These are phyloP conservation scores for Primulina huaijiensis DNA, from an alignment of 257 asterid genomes.

Conservation along the genomic window DNA sequence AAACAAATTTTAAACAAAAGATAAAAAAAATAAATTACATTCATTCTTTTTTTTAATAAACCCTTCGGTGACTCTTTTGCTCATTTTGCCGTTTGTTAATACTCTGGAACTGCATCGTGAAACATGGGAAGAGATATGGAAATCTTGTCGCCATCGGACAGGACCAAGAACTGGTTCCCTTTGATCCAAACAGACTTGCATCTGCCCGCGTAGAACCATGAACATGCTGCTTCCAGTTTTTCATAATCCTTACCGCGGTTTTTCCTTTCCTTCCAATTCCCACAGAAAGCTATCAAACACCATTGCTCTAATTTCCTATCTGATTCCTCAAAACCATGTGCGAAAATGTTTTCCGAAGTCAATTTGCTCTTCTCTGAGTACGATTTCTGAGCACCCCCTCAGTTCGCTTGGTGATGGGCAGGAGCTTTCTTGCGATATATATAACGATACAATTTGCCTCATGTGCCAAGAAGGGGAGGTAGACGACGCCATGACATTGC, in stretches of 20 bases:
- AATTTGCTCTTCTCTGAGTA: constrained; percentile 17
- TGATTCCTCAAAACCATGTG: constrained; percentile 6
- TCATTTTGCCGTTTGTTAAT: too few species aligned
- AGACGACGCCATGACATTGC: constrained; percentile 65
- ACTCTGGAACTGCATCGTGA: too few species aligned
- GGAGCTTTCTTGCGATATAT: constrained; percentile 57
- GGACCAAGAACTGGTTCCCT: not conserved
- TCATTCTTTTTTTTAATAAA: too few species aligned
- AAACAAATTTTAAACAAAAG: too few species aligned
- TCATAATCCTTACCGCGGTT: too few species aligned
- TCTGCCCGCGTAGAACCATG: not conserved
- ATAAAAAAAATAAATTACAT: too few species aligned
- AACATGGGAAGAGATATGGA: not conserved
- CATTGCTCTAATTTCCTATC: constrained; percentile 7
- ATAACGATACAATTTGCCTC: constrained; percentile 49
- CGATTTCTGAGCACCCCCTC: constrained; percentile 18
- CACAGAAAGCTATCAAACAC: not conserved
- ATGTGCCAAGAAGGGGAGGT: constrained; percentile 66
- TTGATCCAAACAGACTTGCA: not conserved
- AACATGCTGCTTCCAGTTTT: not conserved
- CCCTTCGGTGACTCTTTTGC: too few species aligned
- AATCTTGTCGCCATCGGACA: not conserved
- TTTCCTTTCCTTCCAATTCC: not conserved
- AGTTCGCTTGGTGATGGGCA: constrained; percentile 19
- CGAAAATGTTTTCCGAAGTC: constrained; percentile 22